phyloP scores from a whole-genome alignment of 129 eudicot species.

The Flaveria brownii region DNA sequence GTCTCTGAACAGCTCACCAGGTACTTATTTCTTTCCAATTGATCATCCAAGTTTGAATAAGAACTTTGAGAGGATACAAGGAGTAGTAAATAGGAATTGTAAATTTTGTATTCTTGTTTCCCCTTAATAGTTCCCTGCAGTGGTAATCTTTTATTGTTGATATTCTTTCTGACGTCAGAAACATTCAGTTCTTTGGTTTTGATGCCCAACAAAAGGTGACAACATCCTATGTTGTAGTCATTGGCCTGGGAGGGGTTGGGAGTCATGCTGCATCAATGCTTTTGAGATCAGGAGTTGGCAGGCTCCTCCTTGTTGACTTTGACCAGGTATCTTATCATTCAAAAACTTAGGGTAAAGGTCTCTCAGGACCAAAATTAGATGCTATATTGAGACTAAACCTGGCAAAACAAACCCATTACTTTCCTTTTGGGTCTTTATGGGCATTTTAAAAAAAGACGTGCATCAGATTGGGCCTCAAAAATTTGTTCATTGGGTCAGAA shows the following conservation, averaged over 20 bases:
- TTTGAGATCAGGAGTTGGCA: slow-evolving; percentile 97
- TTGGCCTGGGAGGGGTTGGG: slow-evolving; percentile 99
- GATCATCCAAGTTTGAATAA: too few relatives aligned
- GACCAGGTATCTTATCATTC: slow-evolving; percentile 68
- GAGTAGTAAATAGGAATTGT: slow-evolving; percentile 6
- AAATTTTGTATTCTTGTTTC: neutral
- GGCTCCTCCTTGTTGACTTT: slow-evolving; percentile 94
- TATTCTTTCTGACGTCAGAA: slow-evolving; percentile 51
- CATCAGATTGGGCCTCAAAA: too few relatives aligned
- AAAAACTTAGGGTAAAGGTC: neutral
- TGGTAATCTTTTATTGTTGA: neutral
- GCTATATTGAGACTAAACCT: neutral
- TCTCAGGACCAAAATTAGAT: slow-evolving; percentile 5
- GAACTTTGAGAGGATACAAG: neutral
- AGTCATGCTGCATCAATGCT: slow-evolving; percentile 99
- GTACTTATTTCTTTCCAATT: slow-evolving; percentile 22
- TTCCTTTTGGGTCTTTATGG: too few relatives aligned
- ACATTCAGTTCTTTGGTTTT: slow-evolving; percentile 90
- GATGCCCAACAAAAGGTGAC: slow-evolving; percentile 82
- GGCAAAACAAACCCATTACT: too few relatives aligned
- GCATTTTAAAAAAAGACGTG: too few relatives aligned
- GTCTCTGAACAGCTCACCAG: slow-evolving; percentile 95
- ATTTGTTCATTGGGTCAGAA: too few relatives aligned
- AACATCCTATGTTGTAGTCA: slow-evolving; percentile 79
- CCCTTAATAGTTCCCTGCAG: neutral